Conservation (phyloP, 805 yeast species). For the Trichomonascus vanleenenianus region DNA sequence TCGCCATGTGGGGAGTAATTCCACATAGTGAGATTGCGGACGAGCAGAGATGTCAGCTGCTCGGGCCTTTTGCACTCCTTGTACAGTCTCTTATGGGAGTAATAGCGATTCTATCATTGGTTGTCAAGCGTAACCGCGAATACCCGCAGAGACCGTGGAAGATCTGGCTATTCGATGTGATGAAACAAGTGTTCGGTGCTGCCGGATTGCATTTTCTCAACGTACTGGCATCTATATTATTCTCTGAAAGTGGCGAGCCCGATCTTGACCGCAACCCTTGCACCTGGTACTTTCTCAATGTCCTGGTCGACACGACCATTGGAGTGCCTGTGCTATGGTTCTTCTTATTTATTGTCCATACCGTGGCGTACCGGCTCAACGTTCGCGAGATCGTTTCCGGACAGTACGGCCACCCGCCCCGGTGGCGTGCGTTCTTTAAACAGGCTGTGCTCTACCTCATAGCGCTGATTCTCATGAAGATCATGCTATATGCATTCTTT, state of each 20-base stretch:
- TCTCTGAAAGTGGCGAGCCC: slow-evolving; percentile 27
- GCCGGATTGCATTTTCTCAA: slow-evolving; percentile 76
- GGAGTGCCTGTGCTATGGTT: slow-evolving; percentile 80
- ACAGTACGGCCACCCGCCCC: slow-evolving; percentile 61
- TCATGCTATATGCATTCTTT: slow-evolving; percentile 48
- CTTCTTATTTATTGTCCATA: slow-evolving; percentile 41
- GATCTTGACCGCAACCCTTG: slow-evolving; percentile 59
- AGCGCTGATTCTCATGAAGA: slow-evolving; percentile 58
- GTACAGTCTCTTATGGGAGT: slow-evolving; percentile 74
- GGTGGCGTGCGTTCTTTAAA: slow-evolving; percentile 55
- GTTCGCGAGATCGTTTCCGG: slow-evolving; percentile 40
- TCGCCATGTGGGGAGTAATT: too few species aligned
- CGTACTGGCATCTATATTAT: slow-evolving; percentile 56
- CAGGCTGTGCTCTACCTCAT: slow-evolving; percentile 63
- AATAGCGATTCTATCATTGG: slow-evolving; percentile 63
- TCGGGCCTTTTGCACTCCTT: slow-evolving; percentile 81
- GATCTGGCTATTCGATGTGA: slow-evolving; percentile 84
- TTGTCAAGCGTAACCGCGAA: slow-evolving; percentile 71
- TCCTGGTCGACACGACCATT: slow-evolving; percentile 84
- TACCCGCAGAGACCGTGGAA: slow-evolving; percentile 81
- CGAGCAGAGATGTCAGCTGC: slow-evolving; percentile 47
- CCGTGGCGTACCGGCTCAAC: slow-evolving; percentile 36
- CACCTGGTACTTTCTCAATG: slow-evolving; percentile 88
- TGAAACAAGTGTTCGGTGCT: slow-evolving; percentile 85
- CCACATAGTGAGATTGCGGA: slow-evolving; percentile 1